Evolutionary conservation across 2,329 filamentous ascomycete species (phyloP), one percentile per base, ranked within the genome.

Genomic region (Apiospora sp.): DNA sequence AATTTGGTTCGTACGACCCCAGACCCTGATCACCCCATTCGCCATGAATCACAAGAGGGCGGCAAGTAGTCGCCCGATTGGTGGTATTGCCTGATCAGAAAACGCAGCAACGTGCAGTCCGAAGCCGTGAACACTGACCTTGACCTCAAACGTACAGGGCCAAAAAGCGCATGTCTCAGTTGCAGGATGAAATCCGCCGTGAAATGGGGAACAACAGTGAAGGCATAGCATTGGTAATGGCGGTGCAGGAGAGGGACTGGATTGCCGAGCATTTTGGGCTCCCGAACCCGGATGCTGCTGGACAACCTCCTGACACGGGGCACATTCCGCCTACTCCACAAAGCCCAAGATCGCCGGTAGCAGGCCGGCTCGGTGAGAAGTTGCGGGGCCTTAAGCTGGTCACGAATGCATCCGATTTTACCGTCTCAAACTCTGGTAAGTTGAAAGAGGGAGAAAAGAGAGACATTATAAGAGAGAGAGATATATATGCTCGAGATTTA

Each of bases 201-300:
- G 95, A 97, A 84, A 88, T 92, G 79, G 88, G 88, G 76, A 85
- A 87, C 75, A 97, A 97, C 79, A 88, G 89, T 16, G 95, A 98
- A 83, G 93, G 95, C 27, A 90, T 98, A 24, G 95, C 93, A 1
- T 84, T 97, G 72, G 91, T 94, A 79, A 97, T 97, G 92, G 94
- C 92, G 0, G 81, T 94, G 68, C 90, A 94, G 72, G 95, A 98
- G 82, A 93, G 92, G 80, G 89, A 93, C 76, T 97, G 94, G 94
- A 95, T 98, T 70, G 89, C 94, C 78, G 86, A 91, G 67, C 94
- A 95, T 77, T 98, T 97, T 81, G 68, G 68, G 37, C 48, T 70
- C 10, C 46, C 30, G 30, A 41, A 70, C 68, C 46, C 75, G 76
- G 48, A 78, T 22, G 43, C 43, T 22, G 49, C 43, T 51, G 67